Evolutionary conservation across 73 alveolate genomes (phyloP).

Genomic region (Breviolum minutum): DNA sequence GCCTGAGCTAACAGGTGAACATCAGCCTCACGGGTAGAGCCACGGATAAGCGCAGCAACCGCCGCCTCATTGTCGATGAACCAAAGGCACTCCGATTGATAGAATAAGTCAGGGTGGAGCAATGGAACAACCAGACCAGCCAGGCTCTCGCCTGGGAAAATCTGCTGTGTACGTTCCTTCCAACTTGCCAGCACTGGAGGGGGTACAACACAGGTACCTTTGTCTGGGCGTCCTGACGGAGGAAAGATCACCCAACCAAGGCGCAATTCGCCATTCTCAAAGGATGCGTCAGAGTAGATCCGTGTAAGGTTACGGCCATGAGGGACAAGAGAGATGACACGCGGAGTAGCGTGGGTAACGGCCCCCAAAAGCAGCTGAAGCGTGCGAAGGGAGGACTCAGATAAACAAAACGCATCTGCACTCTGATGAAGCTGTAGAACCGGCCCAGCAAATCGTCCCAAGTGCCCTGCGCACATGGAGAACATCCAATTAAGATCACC

Average conservation of each 20-base stretch:
- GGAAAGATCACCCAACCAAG: neutral
- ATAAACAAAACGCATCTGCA: too few species aligned
- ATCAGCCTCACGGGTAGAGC: neutral
- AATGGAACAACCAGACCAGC: neutral
- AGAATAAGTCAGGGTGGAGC: neutral
- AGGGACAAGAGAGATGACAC: too few species aligned
- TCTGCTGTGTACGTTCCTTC: neutral
- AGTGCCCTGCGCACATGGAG: too few species aligned
- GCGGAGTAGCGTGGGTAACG: too few species aligned
- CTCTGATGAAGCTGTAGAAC: too few species aligned
- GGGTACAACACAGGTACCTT: neutral
- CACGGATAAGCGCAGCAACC: neutral
- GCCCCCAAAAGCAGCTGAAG: too few species aligned
- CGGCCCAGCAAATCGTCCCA: too few species aligned
- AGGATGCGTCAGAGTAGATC: neutral
- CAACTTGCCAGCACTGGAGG: neutral
- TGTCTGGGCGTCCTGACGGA: neutral
- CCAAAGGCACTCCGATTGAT: neutral
- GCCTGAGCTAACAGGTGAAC: too few species aligned
- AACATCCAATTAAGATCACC: too few species aligned
- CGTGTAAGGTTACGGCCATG: neutral
- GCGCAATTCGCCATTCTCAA: neutral
- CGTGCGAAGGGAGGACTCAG: too few species aligned
- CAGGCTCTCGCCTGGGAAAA: neutral
- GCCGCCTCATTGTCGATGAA: constrained; percentile 14